Evolutionary conservation across 2,329 filamentous ascomycete genomes (phyloP), one percentile per base, ranked within the genome.

Genomic region (Gnomoniopsis sp.): DNA sequence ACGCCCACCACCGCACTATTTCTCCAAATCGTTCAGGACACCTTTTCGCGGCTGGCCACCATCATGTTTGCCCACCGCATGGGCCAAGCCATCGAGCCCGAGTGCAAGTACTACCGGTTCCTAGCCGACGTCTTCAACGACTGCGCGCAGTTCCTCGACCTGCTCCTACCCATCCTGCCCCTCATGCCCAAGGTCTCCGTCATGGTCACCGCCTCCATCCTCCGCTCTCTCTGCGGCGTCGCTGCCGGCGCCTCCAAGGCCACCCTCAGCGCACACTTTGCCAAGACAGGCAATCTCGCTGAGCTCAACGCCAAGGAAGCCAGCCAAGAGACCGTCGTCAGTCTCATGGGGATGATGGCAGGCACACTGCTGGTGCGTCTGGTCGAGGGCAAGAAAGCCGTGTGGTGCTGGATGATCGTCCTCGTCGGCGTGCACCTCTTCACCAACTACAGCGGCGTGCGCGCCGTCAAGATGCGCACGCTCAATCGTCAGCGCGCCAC

Each of bases 281-380:
- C 93, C 10, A 85, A 81, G 65, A 86, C 87, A 69, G 90, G 91
- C 41, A 98, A 97, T 71, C 75, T 98, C 48, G 93, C 91, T 1
- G 93, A 98, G 72, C 80, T 99, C 58, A 98, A 97, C 74, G 93
- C 93, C 58, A 87, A 96, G 82, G 93, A 98, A 71, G 92, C 92
- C 14, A 96, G 90, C 64, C 95, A 98, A 75, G 95, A 98, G 74
- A 98, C 93, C 0, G 86, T 96, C 21, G 90, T 99, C 58, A 93
- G 91, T 2, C 79, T 98, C 26, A 62, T 96, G 36, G 95, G 95
- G 2, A 92, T 98, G 84, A 80, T 96, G 53, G 85, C 83, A 15
- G 95, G 95, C 1, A 95, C 88, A 50, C 61, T 96, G 2, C 86
- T 96, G 15, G 90, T 98, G 19, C 88, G 89, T 36, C 78, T 84